phyloP scores from a whole-genome alignment of 1,139 yeast species.

The Diutina mesorugosa region DNA sequence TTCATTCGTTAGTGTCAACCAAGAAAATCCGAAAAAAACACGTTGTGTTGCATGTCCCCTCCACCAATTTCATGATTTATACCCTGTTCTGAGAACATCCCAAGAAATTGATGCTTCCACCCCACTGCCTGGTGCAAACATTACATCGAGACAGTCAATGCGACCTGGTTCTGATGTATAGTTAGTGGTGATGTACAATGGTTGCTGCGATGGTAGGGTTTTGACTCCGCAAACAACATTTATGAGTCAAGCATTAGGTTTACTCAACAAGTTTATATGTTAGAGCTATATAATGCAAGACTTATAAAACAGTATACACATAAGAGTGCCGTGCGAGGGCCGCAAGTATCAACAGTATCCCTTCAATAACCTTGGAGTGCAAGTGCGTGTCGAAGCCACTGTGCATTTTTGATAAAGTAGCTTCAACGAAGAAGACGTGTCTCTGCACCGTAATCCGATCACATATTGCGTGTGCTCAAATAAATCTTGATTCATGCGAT shows the following conservation, averaged over 20 bases:
- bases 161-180: neutral
- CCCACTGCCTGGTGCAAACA: neutral
- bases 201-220: neutral
- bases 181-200: neutral
- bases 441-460: too few species aligned
- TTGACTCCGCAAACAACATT: neutral
- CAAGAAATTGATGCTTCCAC: neutral
- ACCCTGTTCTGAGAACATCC: neutral
- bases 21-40: neutral
- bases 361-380: too few species aligned
- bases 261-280: neutral
- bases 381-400: too few species aligned
- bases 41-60: neutral
- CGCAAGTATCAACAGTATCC: too few species aligned
- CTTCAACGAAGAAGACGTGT: too few species aligned
- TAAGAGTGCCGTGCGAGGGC: too few species aligned
- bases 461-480: neutral
- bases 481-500: too few species aligned
- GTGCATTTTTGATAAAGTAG: too few species aligned
- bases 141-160: neutral
- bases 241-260: neutral
- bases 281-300: conserved; percentile 1
- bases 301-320: neutral
- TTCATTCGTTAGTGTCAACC: neutral
- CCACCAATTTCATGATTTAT: neutral